Conservation (phyloP, 257 asterid genomes). For the Nicotiana tabacum region DNA sequence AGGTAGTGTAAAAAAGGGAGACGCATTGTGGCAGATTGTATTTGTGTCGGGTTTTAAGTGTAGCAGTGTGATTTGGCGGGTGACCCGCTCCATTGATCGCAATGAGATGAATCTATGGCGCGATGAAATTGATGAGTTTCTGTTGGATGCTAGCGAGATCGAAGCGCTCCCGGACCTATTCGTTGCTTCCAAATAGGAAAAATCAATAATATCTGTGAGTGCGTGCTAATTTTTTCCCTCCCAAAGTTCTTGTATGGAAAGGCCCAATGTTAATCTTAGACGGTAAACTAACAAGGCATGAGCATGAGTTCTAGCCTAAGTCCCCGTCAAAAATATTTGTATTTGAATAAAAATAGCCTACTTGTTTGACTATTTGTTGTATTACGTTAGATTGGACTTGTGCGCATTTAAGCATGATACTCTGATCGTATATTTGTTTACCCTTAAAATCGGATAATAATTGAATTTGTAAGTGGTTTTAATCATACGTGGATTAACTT, state of each 20-base stretch:
- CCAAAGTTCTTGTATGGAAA: too few species aligned
- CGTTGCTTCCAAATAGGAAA: not conserved
- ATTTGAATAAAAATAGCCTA: not conserved
- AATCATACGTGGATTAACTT: too few species aligned
- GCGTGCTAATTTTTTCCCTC: too few species aligned
- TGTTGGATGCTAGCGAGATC: conserved; percentile 12
- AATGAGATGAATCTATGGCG: conserved; percentile 36
- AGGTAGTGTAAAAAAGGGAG: conserved; percentile 29
- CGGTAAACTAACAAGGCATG: too few species aligned
- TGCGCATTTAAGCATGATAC: too few species aligned
- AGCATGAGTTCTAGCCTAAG: too few species aligned
- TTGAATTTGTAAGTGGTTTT: too few species aligned
- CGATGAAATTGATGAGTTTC: conserved; percentile 32
- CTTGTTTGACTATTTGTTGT: not conserved
- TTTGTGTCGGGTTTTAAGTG: conserved; percentile 47
- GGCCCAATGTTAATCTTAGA: too few species aligned
- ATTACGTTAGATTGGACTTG: not conserved
- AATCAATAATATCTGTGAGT: not conserved
- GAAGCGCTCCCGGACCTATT: not conserved
- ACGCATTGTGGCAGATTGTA: conserved; percentile 37
- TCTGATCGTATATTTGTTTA: too few species aligned
- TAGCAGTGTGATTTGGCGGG: conserved; percentile 36
- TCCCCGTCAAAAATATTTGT: too few species aligned
- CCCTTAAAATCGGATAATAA: too few species aligned
- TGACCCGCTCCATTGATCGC: conserved; percentile 17